A percentile compares a stretch with the other conserved stretches of the same genome.
These are phyloP conservation scores for Phytophthora pluvialis DNA, from an alignment of 352 stramenopile species.

Conservation along the genomic window DNA sequence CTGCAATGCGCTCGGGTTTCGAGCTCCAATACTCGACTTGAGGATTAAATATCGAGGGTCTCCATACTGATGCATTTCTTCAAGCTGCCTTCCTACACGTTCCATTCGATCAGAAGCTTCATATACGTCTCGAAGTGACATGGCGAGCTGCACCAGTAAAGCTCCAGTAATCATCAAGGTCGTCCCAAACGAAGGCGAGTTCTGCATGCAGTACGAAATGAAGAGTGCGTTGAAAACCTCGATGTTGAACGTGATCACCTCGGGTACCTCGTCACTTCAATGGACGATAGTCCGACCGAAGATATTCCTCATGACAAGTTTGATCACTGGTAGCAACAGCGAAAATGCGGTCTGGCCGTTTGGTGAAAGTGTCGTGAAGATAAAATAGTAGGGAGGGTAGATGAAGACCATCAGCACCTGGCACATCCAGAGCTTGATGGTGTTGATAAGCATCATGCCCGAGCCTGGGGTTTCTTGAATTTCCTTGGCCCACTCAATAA, in stretches of 20 bases:
- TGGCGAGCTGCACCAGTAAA: conserved; percentile 11
- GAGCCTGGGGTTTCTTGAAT: conserved; percentile 18
- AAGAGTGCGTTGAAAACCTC: conserved; percentile 39
- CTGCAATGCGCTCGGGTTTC: no score
- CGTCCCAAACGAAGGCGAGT: conserved; percentile 25
- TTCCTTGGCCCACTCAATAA: conserved; percentile 17
- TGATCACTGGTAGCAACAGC: conserved; percentile 28
- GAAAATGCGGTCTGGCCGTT: conserved; percentile 18
- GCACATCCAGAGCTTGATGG: conserved; percentile 27
- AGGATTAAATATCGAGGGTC: no score
- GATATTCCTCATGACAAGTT: conserved; percentile 25
- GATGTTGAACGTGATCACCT: conserved; percentile 32
- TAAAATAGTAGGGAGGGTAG: conserved; percentile 33
- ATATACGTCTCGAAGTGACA: conserved; percentile 30
- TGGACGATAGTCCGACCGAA: conserved; percentile 22
- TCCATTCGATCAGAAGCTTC: conserved; percentile 8
- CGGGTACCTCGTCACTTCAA: conserved; percentile 28
- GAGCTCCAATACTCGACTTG: no score
- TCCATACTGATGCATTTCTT: no score
- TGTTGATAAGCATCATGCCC: conserved; percentile 10
- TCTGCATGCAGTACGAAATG: conserved; percentile 39
- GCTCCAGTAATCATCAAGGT: conserved; percentile 21
- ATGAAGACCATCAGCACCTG: conserved; percentile 25
- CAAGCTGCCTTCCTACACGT: conserved; percentile 1
- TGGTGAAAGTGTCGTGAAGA: conserved; percentile 22